Evolutionary conservation across 805 yeast species (phyloP), one percentile per base, ranked within the genome.

Genomic region (Kurtzmaniella cleridarum): DNA sequence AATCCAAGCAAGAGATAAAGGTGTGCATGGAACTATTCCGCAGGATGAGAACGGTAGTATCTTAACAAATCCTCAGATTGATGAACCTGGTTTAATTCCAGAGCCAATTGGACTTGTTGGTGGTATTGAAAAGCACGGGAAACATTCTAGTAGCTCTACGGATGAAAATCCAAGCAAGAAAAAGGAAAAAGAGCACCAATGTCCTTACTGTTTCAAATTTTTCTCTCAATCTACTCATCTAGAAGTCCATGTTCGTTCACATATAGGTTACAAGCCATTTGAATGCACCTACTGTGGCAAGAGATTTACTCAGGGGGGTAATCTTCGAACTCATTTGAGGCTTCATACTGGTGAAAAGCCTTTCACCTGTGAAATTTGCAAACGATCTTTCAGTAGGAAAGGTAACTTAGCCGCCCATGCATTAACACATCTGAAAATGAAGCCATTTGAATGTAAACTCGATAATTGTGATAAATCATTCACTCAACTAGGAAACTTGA

Each of bases 281-380:
- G 79, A 74, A 50, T 89, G 96, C 58, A 71, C 74, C 15, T 82
- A 67, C 50, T 89, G 96, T 64, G 82, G 79, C 12, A 88, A 88
- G 58, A 62, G 83, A 38, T 88, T 88, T 49, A 86, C 96, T 0
- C 96, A 88, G 57, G 91, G 95, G 34, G 96, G 96, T 16, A 88
- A 88, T 59, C 65, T 89, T 48, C 63, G 95, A 40, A 89, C 96
- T 0, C 96, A 89, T 64, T 67, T 79, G 52, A 67, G 96, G 46
- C 67, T 88, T 27, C 96, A 88, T 53, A 88, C 96, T 0, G 96
- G 96, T 20, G 96, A 90, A 52, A 84, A 85, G 55, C 98, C 97
- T 3, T 90, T 82, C 54, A 69, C 73, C 28, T 90, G 98, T 65
- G 80, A 78, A 14, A 62, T 75, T 8, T 90, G 98, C 60, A 76